Evolutionary conservation across 2,329 filamentous ascomycete species (phyloP).

Genomic region (Aspergillus sp.): DNA sequence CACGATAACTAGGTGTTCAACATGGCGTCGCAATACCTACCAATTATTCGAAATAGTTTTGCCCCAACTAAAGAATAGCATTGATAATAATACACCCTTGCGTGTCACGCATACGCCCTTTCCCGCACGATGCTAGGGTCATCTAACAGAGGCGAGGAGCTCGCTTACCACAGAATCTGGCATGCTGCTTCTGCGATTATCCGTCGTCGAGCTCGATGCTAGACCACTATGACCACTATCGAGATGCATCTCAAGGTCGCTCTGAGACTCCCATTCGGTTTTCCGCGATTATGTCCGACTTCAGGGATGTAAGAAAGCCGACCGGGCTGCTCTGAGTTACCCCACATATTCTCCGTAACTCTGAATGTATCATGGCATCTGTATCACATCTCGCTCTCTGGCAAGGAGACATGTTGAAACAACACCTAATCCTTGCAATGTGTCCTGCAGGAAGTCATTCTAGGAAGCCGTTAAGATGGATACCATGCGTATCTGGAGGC

Average conservation of each 20-base stretch:
- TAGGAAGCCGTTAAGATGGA: not conserved
- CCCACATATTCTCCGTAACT: not conserved
- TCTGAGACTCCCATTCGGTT: not conserved
- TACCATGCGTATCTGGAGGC: not conserved
- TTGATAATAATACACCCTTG: not conserved
- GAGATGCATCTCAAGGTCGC: not conserved
- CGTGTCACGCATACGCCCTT: not conserved
- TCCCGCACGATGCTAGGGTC: not conserved
- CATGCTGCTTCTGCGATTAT: not conserved
- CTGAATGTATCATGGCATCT: not conserved
- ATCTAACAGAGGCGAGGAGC: not conserved
- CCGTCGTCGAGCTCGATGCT: too few relatives aligned
- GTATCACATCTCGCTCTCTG: not conserved
- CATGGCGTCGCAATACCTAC: not conserved
- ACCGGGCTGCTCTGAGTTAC: not conserved
- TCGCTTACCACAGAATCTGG: not conserved
- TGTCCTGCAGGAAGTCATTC: not conserved
- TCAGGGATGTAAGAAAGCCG: not conserved
- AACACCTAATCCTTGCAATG: not conserved
- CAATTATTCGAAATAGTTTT: not conserved
- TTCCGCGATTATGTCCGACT: not conserved
- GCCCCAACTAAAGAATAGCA: not conserved
- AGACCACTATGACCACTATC: not conserved
- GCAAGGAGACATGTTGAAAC: not conserved
- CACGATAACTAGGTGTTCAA: not conserved